Conservation (phyloP, 2,329 filamentous ascomycete genomes). For the Myriosclerotinia duriaeana region DNA sequence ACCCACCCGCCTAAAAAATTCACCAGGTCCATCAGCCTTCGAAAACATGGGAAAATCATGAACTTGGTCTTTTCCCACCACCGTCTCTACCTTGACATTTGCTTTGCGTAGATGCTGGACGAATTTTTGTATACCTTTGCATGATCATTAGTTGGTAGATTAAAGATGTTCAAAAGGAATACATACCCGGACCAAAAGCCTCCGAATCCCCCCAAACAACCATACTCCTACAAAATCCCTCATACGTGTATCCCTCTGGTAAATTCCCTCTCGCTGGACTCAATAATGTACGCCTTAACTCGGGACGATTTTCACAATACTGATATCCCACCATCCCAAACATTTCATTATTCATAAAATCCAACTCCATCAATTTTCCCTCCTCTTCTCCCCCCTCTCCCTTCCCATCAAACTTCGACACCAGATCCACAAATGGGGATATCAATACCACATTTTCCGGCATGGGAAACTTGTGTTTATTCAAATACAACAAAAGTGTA, state of each 20-base stretch:
- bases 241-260: neutral
- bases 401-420: neutral
- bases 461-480: neutral
- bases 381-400: neutral
- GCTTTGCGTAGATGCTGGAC: neutral
- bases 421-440: slow-evolving; percentile 6
- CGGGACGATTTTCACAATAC: slow-evolving; percentile 4
- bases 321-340: neutral
- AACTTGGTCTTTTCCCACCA: slow-evolving; percentile 1
- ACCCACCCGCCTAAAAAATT: neutral
- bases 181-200: neutral
- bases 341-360: slow-evolving; percentile 10
- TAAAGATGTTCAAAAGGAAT: neutral
- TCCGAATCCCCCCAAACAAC: slow-evolving; percentile 5
- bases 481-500: neutral
- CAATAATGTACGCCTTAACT: neutral
- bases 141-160: neutral
- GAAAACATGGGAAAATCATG: neutral
- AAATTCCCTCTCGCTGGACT: neutral
- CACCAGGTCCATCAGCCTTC: neutral
- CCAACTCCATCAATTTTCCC: neutral
- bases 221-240: slow-evolving; percentile 7
- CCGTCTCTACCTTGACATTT: neutral
- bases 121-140: neutral
- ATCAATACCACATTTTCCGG: slow-evolving; percentile 1